Evolutionary conservation across 2,329 filamentous ascomycete genomes (phyloP), one percentile per base, ranked within the genome.

Genomic region (Cercospora zeina): DNA sequence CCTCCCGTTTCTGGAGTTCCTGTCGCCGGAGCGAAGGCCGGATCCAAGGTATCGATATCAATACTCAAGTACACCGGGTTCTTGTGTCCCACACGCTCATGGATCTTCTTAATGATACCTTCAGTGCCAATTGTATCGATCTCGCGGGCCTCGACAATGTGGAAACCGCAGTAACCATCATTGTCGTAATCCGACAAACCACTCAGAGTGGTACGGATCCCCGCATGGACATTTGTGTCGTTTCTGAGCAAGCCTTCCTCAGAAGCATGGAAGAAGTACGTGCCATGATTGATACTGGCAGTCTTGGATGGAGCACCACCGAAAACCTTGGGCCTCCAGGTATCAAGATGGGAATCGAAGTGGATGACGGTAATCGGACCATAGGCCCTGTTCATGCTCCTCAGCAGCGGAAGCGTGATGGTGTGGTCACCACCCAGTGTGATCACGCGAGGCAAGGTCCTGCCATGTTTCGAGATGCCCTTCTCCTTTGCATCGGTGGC

Each of bases 21-120:
- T 0, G 88, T 91, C 0, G 87, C 88, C 11, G 88, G 89, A 0
- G 89, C 89, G 68, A 90, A 93, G 4, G 90, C 90, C 7, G 92
- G 91, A 73, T 96, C 91, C 3, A 96, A 80, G 0, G 90, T 92
- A 72, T 96, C 91, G 69, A 96, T 96, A 72, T 96, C 92, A 51
- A 96, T 87, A 6, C 86, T 90, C 33, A 96, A 77, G 72, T 96
- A 96, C 0, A 95, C 89, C 0, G 90, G 90, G 64, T 86, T 87
- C 58, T 82, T 81, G 21, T 87, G 71, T 11, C 72, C 69, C 16
- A 96, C 89, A 24, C 90, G 82, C 3, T 90, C 86, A 47, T 85
- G 78, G 71, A 96, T 95, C 74, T 85, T 87, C 76, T 89, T 85
- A 74, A 93, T 89, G 72, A 96, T 93, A 4, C 90, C 90, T 0